Evolutionary conservation across 306 rosid genomes (phyloP), one percentile per base, ranked within the genome.

Genomic region (Elaeagnus macrophylla): DNA sequence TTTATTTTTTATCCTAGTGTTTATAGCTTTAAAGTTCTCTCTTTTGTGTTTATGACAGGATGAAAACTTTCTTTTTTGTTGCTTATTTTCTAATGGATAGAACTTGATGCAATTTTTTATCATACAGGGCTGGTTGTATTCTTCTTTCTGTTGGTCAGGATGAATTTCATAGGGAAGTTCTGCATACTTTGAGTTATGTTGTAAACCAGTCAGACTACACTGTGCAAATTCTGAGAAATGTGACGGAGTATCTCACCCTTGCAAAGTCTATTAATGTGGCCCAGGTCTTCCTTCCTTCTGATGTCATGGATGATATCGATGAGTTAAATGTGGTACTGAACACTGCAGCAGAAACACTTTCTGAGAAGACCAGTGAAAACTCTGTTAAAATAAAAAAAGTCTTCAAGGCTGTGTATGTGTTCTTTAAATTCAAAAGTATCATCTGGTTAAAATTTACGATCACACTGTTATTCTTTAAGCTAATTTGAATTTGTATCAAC

Each of bases 151-250:
- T 87, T 20, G 99, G 96, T 64, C 99, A 93, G 62, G 67, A 68
- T 66, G 75, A 82, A 59, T 93, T 93, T 73, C 94, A 84, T 17
- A 71, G 61, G 0, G 89, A 93, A 79, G 96, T 79, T 36, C 47
- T 84, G 79, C 74, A 60, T 54, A 93, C 96, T 42, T 81, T 93
- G 58, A 78, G 78, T 35, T 93, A 71, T 49, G 85, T 93, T 32
- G 95, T 93, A 56, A 93, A 93, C 74, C 96, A 93, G 73, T 93
- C 99, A 5, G 99, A 84, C 73, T 93, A 80, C 71, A 75, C 95
- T 0, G 99, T 82, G 43, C 62, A 79, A 54, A 93, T 78, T 38
- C 83, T 93, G 42, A 87, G 79, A 74, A 87, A 93, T 53, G 99
- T 93, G 55, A 87, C 99, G 0, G 81, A 75, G 68, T 93, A 93